These are phyloP conservation scores for Debaryomyces fabryi DNA, from an alignment of 1,139 yeast species.

Conservation along the genomic window DNA sequence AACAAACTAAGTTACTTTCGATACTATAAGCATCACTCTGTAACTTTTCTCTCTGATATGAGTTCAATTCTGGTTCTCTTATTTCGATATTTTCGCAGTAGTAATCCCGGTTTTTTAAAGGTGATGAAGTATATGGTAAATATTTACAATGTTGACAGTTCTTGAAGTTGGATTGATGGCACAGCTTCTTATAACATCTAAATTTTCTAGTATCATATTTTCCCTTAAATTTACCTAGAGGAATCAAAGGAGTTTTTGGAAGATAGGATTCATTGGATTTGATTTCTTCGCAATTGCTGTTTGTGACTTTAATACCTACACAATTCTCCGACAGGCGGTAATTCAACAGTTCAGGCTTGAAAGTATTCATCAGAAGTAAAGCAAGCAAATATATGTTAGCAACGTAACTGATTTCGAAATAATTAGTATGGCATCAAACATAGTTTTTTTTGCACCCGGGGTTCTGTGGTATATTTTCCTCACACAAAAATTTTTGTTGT, in stretches of 20 bases:
- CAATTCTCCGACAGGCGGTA: not conserved
- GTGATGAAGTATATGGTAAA: conserved; percentile 28
- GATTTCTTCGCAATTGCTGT: not conserved
- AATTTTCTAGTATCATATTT: conserved; percentile 20
- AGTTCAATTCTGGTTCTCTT: not conserved
- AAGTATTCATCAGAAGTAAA: not conserved
- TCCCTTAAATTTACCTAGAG: conserved; percentile 22
- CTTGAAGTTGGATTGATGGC: conserved; percentile 7
- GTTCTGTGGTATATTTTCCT: not conserved
- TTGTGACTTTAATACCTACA: not conserved
- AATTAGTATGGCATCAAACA: not conserved
- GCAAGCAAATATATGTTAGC: not conserved
- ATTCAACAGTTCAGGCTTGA: not conserved
- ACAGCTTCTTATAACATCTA: conserved; percentile 15
- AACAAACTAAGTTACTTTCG: conserved; percentile 1
- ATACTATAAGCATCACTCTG: not conserved
- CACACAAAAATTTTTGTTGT: not conserved
- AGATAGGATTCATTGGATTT: not conserved
- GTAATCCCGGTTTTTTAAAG: conserved; percentile 17
- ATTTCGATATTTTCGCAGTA: conserved; percentile 7
- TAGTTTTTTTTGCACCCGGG: not conserved
- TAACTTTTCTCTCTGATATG: not conserved
- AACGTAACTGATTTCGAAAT: not conserved
- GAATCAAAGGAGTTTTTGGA: conserved; percentile 3
- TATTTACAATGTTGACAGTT: conserved; percentile 26